These are phyloP conservation scores for Coemansia sp. DNA, from an alignment of 192 early-diverging fungal genomes.

Conservation along the genomic window DNA sequence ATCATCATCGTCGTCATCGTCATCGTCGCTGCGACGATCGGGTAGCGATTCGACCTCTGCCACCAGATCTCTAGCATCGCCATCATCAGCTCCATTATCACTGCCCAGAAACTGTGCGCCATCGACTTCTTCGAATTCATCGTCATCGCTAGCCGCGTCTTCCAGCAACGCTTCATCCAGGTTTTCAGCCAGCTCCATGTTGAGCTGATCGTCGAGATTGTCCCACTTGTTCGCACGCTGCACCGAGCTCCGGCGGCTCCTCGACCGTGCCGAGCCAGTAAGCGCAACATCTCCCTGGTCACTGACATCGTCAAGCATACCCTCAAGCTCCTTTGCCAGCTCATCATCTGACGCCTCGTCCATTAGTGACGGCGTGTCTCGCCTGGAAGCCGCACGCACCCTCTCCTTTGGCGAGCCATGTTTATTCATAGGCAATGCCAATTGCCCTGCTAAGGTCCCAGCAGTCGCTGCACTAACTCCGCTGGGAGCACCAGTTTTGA, in stretches of 20 bases:
- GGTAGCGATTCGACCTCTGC: constrained; percentile 17
- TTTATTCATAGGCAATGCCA: constrained; percentile 30
- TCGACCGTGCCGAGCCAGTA: not conserved
- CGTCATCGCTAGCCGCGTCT: constrained; percentile 36
- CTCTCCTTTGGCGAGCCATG: constrained; percentile 14
- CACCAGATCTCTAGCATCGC: not conserved
- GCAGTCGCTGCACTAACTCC: constrained; percentile 1
- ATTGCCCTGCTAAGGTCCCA: constrained; percentile 9
- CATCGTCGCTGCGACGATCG: constrained; percentile 14
- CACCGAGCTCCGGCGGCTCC: constrained; percentile 8
- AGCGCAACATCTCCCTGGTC: constrained; percentile 17
- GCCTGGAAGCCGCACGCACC: not conserved
- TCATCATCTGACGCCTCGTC: constrained; percentile 39
- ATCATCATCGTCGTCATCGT: constrained; percentile 25
- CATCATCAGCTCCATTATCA: not conserved
- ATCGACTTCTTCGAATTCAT: constrained; percentile 50
- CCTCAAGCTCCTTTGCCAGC: constrained; percentile 50
- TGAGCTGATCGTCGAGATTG: constrained; percentile 25
- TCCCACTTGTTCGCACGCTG: constrained; percentile 2
- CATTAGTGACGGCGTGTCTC: constrained; percentile 11
- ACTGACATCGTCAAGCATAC: constrained; percentile 36
- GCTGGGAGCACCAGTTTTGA: constrained; percentile 20
- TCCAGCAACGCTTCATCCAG: constrained; percentile 27
- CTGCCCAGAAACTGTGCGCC: constrained; percentile 19
- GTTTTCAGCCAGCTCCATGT: constrained; percentile 26